Conservation (phyloP, 441 rosid genomes). For the Jatropha podagrica region DNA sequence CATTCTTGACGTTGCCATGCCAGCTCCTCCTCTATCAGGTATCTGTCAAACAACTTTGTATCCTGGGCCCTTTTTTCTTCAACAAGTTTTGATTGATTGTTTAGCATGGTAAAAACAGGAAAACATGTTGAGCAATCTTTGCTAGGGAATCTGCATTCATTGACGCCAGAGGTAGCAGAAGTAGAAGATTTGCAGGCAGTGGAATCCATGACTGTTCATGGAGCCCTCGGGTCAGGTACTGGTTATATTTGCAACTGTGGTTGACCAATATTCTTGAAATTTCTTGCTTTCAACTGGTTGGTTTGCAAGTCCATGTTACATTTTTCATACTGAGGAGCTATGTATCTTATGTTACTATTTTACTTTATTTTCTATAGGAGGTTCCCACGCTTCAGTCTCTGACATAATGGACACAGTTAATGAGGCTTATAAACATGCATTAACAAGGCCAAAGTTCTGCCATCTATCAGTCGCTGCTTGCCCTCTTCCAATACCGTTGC, state of each 20-base stretch:
- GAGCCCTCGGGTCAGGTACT: constrained; percentile 59
- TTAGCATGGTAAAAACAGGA: constrained; percentile 31
- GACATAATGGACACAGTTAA: constrained; percentile 61
- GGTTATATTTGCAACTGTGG: constrained; percentile 14
- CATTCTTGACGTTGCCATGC: constrained; percentile 73
- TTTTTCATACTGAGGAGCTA: neutral
- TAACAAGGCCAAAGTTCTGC: constrained; percentile 55
- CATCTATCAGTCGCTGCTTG: constrained; percentile 58
- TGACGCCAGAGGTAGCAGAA: constrained; percentile 67
- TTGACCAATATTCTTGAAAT: constrained; percentile 2
- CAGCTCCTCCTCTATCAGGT: constrained; percentile 60
- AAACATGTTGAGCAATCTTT: constrained; percentile 44
- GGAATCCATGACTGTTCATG: constrained; percentile 67
- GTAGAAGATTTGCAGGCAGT: constrained; percentile 63
- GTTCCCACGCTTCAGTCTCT: constrained; percentile 46
- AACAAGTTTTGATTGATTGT: constrained; percentile 13
- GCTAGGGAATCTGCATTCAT: constrained; percentile 47
- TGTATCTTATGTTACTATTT: neutral
- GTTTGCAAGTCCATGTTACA: too few relatives aligned
- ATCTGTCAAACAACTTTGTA: constrained; percentile 15
- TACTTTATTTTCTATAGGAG: constrained; percentile 34
- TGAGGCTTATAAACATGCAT: constrained; percentile 40
- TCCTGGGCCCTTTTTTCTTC: neutral
- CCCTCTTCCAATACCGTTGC: constrained; percentile 90
- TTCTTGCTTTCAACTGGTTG: neutral